Base-by-base conservation (phyloP, 164 flowering plant genomes). In the Stephania japonica region DNA sequence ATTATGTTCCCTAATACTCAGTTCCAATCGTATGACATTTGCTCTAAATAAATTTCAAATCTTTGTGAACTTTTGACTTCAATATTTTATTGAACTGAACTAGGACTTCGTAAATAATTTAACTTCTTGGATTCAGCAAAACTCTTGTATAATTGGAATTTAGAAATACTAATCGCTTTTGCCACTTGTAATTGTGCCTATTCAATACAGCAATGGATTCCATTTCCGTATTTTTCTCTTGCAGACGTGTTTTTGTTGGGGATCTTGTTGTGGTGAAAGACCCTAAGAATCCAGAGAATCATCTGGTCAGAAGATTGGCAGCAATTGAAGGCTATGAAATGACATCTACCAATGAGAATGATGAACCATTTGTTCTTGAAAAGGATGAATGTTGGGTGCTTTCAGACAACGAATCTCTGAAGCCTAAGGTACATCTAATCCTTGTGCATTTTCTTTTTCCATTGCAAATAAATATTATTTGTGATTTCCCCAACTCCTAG, bases 291-390 rank as follows among this genome's bases (percentile, higher is more conserved):
- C 21, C 86, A 50, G 84, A 85, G 53, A 79, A 83, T 65, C 83
- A 83, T 83, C 72, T 95, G 56, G 97, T 95, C 65, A 81, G 99
- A 84, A 89, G 99, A 87, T 86, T 95, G 79, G 91, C 97, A 76
- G 99, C 97, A 14, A 61, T 83, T 76, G 96, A 88, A 82, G 99
- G 99, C 24, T 86, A 87, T 82, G 98, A 93, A 80, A 91, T 95
- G 96, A 90, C 78, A 25, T 95, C 99, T 38, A 85, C 76, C 16
- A 93, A 93, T 81, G 94, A 88, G 77, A 87, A 90, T 70, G 98
- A 93, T 14, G 87, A 88, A 70, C 92, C 99, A 25, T 95, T 95
- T 83, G 77, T 89, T 61, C 94, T 95, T 70, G 94, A 90, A 7
- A 78, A 89, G 82, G 90, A 90, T 78, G 71, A 95, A 77, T 93